phyloP scores from a whole-genome alignment of 1,284 basidiomycete genomes.

The Leccinum solheimii region DNA sequence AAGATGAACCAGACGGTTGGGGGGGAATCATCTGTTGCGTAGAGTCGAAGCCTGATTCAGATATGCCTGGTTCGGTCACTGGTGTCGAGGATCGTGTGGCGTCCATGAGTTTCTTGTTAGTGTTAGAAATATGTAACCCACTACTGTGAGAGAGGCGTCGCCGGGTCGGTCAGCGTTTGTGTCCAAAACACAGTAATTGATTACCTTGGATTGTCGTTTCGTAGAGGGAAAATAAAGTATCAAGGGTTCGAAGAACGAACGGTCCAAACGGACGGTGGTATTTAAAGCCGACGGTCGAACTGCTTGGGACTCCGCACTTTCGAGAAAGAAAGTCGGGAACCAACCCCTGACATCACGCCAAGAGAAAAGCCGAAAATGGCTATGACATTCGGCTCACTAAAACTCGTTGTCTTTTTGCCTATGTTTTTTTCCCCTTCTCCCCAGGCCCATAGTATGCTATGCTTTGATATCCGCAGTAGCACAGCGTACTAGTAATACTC shows the following conservation, averaged over 20 bases:
- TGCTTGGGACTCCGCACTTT: conserved; percentile 4
- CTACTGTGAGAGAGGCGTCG: neutral
- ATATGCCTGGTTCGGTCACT: conserved; percentile 19
- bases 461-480: neutral
- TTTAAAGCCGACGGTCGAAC: conserved; percentile 6
- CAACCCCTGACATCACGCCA: neutral
- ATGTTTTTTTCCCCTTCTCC: neutral
- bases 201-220: conserved; percentile 6
- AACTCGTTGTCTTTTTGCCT: neutral
- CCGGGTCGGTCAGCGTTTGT: neutral
- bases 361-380: conserved; percentile 15
- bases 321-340: neutral
- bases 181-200: neutral
- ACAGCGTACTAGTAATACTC: neutral
- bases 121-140: conserved; percentile 8
- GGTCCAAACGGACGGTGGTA: neutral
- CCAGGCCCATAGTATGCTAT: neutral
- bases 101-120: conserved; percentile 18
- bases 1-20: conserved; percentile 11
- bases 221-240: neutral
- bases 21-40: conserved; percentile 5
- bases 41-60: conserved; percentile 11
- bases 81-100: conserved; percentile 7
- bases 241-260: neutral
- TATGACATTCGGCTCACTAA: neutral